Base-by-base conservation (phyloP, 495 filamentous ascomycete genomes). In the Talaromyces adpressus region DNA sequence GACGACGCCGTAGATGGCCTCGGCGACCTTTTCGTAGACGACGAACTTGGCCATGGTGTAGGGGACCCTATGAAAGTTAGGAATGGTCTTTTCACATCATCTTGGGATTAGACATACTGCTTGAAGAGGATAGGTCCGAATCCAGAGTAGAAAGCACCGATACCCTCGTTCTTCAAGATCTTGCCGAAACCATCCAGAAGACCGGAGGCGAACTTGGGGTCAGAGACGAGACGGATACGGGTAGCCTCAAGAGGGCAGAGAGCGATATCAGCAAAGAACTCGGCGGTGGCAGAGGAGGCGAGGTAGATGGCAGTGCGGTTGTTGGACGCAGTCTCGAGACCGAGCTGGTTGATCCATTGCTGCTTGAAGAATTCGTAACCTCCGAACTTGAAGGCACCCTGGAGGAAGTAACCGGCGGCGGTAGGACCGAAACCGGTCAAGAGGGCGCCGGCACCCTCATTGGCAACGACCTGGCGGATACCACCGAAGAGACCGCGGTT, bases 21-120 rank as follows among this genome's bases (percentile, higher is more conserved):
- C 95, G 69, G 88, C 79, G 72, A 91, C 91, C 86, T 97, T 97
- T 85, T 98, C 94, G 87, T 89, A 97, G 69, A 97, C 94, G 78
- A 97, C 94, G 85, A 98, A 98, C 85, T 98, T 98, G 84, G 95
- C 84, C 94, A 98, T 97, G 76, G 94, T 98, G 84, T 98, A 98
- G 64, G 94, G 94, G 77, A 98, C 90, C 85, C 91, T 96, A 27
- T 27, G 27, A 27, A 27, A 27, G 27, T 27, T 27, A 27, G n/a
- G n/a, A n/a, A n/a, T n/a, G n/a, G n/a, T n/a, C n/a, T n/a, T n/a
- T n/a, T n/a, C n/a, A n/a, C n/a, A n/a, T n/a, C n/a, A n/a, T n/a
- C n/a, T n/a, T n/a, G n/a, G n/a, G n/a, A n/a, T n/a, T n/a, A 27
- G 27, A 54, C 91, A 77, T 86, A 95, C 92, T 96, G 91, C 85